Evolutionary conservation across 768 basidiomycete species (phyloP).

Genomic region (Cantharellus anzutake): DNA sequence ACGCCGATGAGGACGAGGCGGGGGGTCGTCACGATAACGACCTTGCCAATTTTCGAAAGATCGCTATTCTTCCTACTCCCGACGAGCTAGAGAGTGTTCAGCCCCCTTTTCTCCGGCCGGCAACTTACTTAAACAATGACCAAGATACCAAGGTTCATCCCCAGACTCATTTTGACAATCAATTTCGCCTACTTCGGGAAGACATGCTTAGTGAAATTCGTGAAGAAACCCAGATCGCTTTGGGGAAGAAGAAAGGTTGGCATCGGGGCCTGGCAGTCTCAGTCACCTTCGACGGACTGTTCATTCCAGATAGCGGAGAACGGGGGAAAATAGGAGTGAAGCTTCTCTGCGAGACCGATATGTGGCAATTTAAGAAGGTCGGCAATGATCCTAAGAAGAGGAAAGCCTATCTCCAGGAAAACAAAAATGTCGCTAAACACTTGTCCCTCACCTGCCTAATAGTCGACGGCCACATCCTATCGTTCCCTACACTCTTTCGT

Average conservation of each 20-base stretch:
- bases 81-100: constrained; percentile 32
- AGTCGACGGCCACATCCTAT: constrained; percentile 28
- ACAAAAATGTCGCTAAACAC: constrained; percentile 27
- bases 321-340: constrained; percentile 17
- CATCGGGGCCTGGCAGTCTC: constrained; percentile 23
- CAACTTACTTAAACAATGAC: constrained; percentile 24
- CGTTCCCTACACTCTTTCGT: constrained; percentile 33
- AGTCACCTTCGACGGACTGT: constrained; percentile 7
- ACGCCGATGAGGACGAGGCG: constrained; percentile 19
- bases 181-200: constrained; percentile 44
- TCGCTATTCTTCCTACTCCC: constrained; percentile 44
- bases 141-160: constrained; percentile 21
- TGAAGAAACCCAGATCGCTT: constrained; percentile 31
- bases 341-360: constrained; percentile 19
- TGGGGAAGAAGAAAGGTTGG: constrained; percentile 23
- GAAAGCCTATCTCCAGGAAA: constrained; percentile 18
- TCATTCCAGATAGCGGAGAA: constrained; percentile 1
- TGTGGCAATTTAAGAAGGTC: constrained; percentile 11
- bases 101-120: constrained; percentile 30
- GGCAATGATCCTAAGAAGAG: constrained; percentile 21
- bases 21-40: constrained; percentile 60
- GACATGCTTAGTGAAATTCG: constrained; percentile 40
- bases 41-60: constrained; percentile 36
- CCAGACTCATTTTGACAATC: constrained; percentile 36
- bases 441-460: constrained; percentile 36